Percentiles rank a stretch among this genome's conserved stretches.
Conservation (phyloP, 1,139 yeast genomes). For the Suhomyces anneliseae region DNA sequence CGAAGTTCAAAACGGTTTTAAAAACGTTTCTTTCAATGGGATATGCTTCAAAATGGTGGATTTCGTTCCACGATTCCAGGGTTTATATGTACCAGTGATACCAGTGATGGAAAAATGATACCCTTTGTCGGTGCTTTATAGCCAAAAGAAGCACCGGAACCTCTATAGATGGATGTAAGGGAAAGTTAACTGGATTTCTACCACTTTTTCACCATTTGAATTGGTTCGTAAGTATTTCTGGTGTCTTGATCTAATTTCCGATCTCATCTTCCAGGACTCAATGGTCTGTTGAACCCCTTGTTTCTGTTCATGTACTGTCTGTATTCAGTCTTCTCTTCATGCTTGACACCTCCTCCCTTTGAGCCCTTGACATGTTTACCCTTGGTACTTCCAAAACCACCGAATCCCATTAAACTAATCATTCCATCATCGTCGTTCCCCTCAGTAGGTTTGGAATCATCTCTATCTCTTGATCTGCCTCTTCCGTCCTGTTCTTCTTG, state of each 20-base stretch:
- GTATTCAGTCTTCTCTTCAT: conserved; percentile 47
- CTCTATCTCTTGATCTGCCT: conserved; percentile 28
- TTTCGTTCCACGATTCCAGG: no score
- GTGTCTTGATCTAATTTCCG: conserved; percentile 16
- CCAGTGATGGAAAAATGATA: no score
- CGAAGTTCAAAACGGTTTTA: no score
- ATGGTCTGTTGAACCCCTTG: conserved; percentile 60
- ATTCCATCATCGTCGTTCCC: conserved; percentile 18
- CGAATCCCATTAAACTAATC: conserved; percentile 63
- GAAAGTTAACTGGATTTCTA: no score
- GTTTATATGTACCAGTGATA: no score
- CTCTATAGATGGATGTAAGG: no score
- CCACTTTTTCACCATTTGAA: no score
- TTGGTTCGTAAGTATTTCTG: no score
- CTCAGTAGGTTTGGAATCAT: conserved; percentile 3
- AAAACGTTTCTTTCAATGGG: no score
- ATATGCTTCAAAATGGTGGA: no score
- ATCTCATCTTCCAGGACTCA: conserved; percentile 48
- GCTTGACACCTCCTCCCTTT: conserved; percentile 47
- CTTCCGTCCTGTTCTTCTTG: conserved; percentile 21
- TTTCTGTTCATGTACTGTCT: conserved; percentile 69
- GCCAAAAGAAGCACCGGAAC: no score
- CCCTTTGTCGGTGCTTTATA: no score
- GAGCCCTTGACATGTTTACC: conserved; percentile 57
- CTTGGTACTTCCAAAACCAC: conserved; percentile 60